Percentiles rank a stretch among this genome's conserved stretches.
Evolutionary conservation across 2,329 filamentous ascomycete genomes (phyloP).

Genomic region (Leptoxyphium fumago): DNA sequence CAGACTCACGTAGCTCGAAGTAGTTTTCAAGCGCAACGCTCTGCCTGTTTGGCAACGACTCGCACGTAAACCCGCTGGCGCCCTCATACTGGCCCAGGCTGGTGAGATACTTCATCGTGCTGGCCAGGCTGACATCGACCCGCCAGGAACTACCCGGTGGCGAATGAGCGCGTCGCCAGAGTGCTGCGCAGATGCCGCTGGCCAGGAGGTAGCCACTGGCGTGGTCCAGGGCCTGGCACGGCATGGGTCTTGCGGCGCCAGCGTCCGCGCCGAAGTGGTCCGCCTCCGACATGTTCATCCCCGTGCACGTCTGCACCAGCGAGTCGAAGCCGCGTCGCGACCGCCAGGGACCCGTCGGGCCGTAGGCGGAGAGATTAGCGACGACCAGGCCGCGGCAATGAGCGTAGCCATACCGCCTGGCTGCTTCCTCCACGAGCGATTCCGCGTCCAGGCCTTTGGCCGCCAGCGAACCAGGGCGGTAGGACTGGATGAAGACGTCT

Average conservation of each 20-base stretch:
- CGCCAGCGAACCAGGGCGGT: conserved; percentile 33
- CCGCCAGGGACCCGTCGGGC: conserved; percentile 32
- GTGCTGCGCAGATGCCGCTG: conserved; percentile 36
- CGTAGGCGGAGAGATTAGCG: conserved; percentile 41
- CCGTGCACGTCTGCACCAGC: conserved; percentile 39
- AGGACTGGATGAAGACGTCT: conserved; percentile 33
- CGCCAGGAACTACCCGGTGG: conserved; percentile 33
- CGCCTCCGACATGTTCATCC: conserved; percentile 42
- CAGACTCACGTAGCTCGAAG: conserved; percentile 31
- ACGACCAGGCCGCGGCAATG: conserved; percentile 33
- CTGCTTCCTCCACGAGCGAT: conserved; percentile 17
- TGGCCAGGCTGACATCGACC: conserved; percentile 42
- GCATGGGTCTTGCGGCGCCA: conserved; percentile 28
- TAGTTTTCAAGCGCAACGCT: conserved; percentile 11
- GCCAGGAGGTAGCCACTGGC: conserved; percentile 41
- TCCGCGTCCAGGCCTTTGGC: conserved; percentile 27
- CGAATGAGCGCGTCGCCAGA: conserved; percentile 29
- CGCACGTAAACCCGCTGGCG: conserved; percentile 27
- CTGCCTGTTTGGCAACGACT: conserved; percentile 11
- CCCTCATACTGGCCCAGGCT: conserved; percentile 38
- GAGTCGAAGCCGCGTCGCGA: conserved; percentile 40
- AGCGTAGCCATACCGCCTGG: not conserved
- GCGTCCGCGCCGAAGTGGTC: conserved; percentile 25
- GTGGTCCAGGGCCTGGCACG: conserved; percentile 44
- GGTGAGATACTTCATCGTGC: conserved; percentile 40